Evolutionary conservation across 2,329 filamentous ascomycete species (phyloP).

Genomic region (Paraphoma chrysanthemicola): DNA sequence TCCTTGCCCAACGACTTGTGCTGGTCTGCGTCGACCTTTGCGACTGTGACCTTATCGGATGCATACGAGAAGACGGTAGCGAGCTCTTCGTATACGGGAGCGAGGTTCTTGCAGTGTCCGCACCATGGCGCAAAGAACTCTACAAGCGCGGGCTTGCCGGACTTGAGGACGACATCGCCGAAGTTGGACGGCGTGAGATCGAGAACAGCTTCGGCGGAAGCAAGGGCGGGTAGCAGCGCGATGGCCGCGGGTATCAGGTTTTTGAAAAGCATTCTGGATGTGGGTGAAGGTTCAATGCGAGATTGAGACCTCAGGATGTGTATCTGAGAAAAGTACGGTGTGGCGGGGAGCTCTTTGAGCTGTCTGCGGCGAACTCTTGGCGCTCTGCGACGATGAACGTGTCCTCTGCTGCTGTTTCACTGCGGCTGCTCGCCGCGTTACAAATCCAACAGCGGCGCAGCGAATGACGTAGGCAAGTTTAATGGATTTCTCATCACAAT

Average conservation of each 20-base stretch:
- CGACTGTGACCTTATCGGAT: conserved; percentile 81
- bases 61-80: conserved; percentile 75
- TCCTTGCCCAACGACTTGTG: conserved; percentile 84
- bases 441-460: conserved; percentile 24
- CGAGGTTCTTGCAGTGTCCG: conserved; percentile 97
- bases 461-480: conserved; percentile 2
- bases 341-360: conserved; percentile 22
- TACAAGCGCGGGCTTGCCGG: conserved; percentile 92
- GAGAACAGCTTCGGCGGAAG: conserved; percentile 80
- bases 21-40: conserved; percentile 93
- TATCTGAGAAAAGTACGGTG: conserved; percentile 18
- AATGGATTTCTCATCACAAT: background rate
- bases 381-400: conserved; percentile 24
- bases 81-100: conserved; percentile 93
- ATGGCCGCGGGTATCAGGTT: conserved; percentile 39
- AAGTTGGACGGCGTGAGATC: conserved; percentile 93
- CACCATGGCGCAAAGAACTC: conserved; percentile 99
- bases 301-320: conserved; percentile 23
- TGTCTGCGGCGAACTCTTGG: conserved; percentile 34
- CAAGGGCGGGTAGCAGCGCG: conserved; percentile 40
- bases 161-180: conserved; percentile 85
- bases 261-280: conserved; percentile 41
- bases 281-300: conserved; percentile 22
- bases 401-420: conserved; percentile 35
- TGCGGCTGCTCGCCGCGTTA: conserved; percentile 24